Conservation (phyloP, 257 asterid genomes). For the Scutellaria minor region DNA sequence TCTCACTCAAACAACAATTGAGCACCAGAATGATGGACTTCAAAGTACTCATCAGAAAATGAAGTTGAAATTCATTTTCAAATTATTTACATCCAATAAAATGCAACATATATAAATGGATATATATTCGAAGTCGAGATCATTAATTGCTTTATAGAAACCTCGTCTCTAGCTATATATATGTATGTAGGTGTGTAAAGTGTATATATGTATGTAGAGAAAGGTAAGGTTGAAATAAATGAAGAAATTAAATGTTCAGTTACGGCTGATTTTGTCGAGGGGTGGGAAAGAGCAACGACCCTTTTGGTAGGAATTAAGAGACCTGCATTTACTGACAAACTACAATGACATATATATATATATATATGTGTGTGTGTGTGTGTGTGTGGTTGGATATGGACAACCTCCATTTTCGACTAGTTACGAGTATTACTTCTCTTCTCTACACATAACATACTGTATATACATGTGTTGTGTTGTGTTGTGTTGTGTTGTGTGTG, state of each 20-base stretch:
- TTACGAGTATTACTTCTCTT: no score
- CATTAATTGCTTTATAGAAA: background rate
- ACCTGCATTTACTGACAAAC: slow-evolving; percentile 38
- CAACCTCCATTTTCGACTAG: slow-evolving; percentile 23
- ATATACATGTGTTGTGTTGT: background rate
- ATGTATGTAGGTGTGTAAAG: background rate
- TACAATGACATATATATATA: background rate
- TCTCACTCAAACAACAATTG: no score
- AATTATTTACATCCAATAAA: background rate
- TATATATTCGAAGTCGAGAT: background rate
- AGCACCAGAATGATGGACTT: no score
- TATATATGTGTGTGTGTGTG: no score
- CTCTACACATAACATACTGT: no score
- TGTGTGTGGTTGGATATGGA: slow-evolving; percentile 17
- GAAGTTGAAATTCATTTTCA: background rate
- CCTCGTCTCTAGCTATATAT: background rate
- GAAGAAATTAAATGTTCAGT: slow-evolving; percentile 30
- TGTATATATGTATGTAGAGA: background rate
- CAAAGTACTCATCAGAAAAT: no score
- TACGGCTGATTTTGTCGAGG: slow-evolving; percentile 36
- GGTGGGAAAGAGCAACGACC: slow-evolving; percentile 32
- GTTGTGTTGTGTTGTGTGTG: background rate
- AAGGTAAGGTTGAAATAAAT: slow-evolving; percentile 19
- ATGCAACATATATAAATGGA: background rate
- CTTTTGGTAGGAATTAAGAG: slow-evolving; percentile 38